Evolutionary conservation across 2,329 filamentous ascomycete species (phyloP).

Genomic region (Neonectria coccinea): DNA sequence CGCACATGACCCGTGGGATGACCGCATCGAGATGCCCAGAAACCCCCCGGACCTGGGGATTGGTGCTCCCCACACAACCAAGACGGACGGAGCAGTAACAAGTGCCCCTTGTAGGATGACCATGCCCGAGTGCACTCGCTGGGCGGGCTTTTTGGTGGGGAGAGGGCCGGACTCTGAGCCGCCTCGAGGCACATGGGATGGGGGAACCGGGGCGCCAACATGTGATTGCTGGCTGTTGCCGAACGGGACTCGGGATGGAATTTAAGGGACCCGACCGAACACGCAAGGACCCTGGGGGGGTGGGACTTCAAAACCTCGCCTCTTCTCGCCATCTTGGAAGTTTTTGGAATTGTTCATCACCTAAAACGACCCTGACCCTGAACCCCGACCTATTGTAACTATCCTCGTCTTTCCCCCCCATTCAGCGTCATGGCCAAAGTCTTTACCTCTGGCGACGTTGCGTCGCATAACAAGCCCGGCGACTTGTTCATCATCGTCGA

Average conservation of each 20-base stretch:
- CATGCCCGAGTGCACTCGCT: neutral
- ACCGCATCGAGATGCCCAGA: slow-evolving; percentile 4
- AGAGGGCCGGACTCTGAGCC: neutral
- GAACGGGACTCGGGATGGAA: slow-evolving; percentile 30
- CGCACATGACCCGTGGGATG: slow-evolving; percentile 5
- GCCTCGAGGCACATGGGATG: slow-evolving; percentile 3
- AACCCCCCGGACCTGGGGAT: neutral
- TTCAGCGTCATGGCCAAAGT: slow-evolving; percentile 80
- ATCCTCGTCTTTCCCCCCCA: slow-evolving; percentile 3
- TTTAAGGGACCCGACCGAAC: slow-evolving; percentile 27
- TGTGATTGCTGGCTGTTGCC: slow-evolving; percentile 44
- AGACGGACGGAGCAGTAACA: neutral
- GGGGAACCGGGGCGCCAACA: slow-evolving; percentile 28
- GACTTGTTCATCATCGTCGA: slow-evolving; percentile 92
- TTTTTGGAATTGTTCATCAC: neutral
- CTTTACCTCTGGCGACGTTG: slow-evolving; percentile 86
- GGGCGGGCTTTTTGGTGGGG: slow-evolving; percentile 18
- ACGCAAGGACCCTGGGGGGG: slow-evolving; percentile 13
- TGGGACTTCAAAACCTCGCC: neutral
- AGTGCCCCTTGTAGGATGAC: neutral
- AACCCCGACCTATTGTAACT: neutral
- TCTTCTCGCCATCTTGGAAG: neutral
- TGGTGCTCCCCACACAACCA: neutral
- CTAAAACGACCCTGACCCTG: neutral
- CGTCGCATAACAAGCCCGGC: slow-evolving; percentile 89